Base-by-base conservation (phyloP, 345 rosid species). In the Populus ilicifolia region DNA sequence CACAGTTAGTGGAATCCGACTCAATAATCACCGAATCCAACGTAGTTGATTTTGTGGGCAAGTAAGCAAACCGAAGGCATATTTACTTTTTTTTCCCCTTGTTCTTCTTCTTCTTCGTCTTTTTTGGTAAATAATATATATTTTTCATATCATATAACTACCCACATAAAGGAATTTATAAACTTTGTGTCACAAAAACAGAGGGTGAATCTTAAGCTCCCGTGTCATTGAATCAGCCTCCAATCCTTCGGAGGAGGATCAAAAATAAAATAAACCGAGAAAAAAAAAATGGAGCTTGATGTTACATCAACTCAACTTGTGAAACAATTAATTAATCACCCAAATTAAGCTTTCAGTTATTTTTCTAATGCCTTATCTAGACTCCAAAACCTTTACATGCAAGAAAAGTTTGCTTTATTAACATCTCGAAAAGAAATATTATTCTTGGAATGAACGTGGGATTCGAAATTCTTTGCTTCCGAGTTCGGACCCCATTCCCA, bases 211-310 rank as follows among this genome's bases (percentile, higher is more conserved):
- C 46, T 73, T 33, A 46, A 17, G 14, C 80, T 8, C 68, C 39
- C 78, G 76, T 70, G 75, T 73, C 66, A 39, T 74, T 54, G 63
- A 78, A 82, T 78, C 83, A 84, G 73, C 85, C 33, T 64, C 85
- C 85, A 82, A 81, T 78, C 72, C 52, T 0, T 3, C 0, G 52
- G 9, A 1, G 11, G 23, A 13, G 41, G 35, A 30, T 41, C 21
- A 5, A 56, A 46, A 14, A 46, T 46, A 46, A 46, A 46, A 46
- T 46, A 46, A 46, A 46, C 50, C 50, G 36, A 33, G 36, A 33
- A 2, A 41, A 66, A n/a, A 14, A 52, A 46, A 54, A 17, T 6
- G 54, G 62, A 52, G 64, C 48, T 79, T 46, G 65, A 67, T 30
- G 75, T 75, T 41, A 69, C 80, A 75, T 73, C 77, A 78, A 76